A percentile compares a stretch with the other conserved stretches of the same genome.
Conservation (phyloP, 2,329 filamentous ascomycete genomes). For the Alternaria alternata region DNA sequence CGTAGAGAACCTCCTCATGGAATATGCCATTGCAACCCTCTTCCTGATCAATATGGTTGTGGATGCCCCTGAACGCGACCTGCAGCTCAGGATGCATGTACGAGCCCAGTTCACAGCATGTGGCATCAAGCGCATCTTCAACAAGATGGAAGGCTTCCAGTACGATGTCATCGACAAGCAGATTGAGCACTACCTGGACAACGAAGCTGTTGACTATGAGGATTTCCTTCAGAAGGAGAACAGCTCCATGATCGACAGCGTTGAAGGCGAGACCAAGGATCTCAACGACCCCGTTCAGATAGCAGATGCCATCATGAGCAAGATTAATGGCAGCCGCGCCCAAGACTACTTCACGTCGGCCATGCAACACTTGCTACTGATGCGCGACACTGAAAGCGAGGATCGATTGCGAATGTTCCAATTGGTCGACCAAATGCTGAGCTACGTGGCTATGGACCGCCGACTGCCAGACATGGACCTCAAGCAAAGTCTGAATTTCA, state of each 20-base stretch:
- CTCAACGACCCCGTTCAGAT: slow-evolving; percentile 93
- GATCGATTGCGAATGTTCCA: slow-evolving; percentile 96
- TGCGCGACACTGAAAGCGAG: slow-evolving; percentile 89
- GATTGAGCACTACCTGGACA: slow-evolving; percentile 89
- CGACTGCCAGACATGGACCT: slow-evolving; percentile 95
- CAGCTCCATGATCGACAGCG: slow-evolving; percentile 86
- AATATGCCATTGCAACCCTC: slow-evolving; percentile 94
- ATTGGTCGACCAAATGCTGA: slow-evolving; percentile 97
- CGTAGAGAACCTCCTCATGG: slow-evolving; percentile 99
- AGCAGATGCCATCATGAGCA: slow-evolving; percentile 88
- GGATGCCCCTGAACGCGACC: slow-evolving; percentile 85
- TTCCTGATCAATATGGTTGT: slow-evolving; percentile 97
- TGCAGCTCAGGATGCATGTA: slow-evolving; percentile 92
- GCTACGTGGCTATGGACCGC: slow-evolving; percentile 98
- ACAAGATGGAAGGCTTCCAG: slow-evolving; percentile 98
- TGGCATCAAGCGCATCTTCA: slow-evolving; percentile 91
- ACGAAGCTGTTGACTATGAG: slow-evolving; percentile 98
- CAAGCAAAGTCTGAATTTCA: slow-evolving; percentile 97
- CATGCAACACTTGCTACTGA: slow-evolving; percentile 92
- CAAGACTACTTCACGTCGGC: slow-evolving; percentile 97
- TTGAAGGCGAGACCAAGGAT: slow-evolving; percentile 87
- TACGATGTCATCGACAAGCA: slow-evolving; percentile 99
- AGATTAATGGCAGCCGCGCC: slow-evolving; percentile 81
- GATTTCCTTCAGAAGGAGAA: slow-evolving; percentile 92
- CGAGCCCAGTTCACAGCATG: slow-evolving; percentile 95